phyloP scores from a whole-genome alignment of 108 stramenopile genomes.

The Nitzschia putrida region DNA sequence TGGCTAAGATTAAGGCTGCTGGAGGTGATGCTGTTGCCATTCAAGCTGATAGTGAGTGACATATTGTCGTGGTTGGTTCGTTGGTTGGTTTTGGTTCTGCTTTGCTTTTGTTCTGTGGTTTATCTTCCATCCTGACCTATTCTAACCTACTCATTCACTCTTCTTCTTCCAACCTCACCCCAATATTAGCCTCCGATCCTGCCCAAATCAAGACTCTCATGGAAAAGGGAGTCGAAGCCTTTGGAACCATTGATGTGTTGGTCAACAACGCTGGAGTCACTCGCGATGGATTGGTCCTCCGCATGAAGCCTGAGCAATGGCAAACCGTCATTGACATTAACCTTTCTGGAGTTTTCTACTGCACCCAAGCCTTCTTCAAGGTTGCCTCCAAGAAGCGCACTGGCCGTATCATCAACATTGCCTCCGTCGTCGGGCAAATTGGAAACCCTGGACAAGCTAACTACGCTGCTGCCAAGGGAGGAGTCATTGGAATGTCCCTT shows the following conservation, averaged over 20 bases:
- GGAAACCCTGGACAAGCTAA: constrained; percentile 96
- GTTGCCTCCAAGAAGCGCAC: constrained; percentile 87
- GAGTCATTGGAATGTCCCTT: constrained; percentile 88
- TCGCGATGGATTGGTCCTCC: constrained; percentile 86
- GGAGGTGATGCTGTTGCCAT: constrained; percentile 86
- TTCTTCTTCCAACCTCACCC: no score
- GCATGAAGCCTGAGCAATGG: constrained; percentile 95
- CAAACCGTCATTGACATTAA: constrained; percentile 95
- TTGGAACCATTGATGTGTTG: constrained; percentile 86
- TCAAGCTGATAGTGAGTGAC: constrained; percentile 82
- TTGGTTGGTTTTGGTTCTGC: not conserved
- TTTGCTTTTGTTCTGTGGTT: not conserved
- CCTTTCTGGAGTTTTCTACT: constrained; percentile 94
- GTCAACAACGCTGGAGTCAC: constrained; percentile 99
- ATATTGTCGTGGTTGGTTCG: no score
- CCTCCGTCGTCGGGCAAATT: constrained; percentile 95
- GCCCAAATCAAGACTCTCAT: constrained; percentile 84
- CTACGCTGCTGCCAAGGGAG: constrained; percentile 93
- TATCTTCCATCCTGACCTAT: not conserved
- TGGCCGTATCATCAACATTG: constrained; percentile 96
- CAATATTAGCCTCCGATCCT: constrained; percentile 58
- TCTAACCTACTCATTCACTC: not conserved
- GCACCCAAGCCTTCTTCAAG: constrained; percentile 91
- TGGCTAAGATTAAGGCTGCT: constrained; percentile 75
- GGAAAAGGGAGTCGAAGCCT: constrained; percentile 66